Evolutionary conservation across 495 filamentous ascomycete genomes (phyloP).

Genomic region (Baudoinia panamericana): DNA sequence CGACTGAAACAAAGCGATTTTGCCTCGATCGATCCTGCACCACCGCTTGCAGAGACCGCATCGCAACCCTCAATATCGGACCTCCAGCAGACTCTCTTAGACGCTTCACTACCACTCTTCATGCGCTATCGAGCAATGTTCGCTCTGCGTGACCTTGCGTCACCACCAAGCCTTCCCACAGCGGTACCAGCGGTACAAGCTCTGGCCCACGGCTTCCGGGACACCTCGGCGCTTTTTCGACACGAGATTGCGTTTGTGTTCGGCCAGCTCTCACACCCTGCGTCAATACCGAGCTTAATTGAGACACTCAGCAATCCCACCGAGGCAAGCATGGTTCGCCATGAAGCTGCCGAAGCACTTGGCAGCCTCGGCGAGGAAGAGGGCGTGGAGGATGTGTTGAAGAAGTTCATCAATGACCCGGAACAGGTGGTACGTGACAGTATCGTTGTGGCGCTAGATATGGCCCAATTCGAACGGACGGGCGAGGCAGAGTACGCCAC

Average conservation of each 20-base stretch:
- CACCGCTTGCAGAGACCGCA: conserved; percentile 54
- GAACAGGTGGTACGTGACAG: conserved; percentile 92
- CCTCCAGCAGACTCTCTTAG: conserved; percentile 60
- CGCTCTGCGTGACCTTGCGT: conserved; percentile 80
- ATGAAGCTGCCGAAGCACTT: conserved; percentile 96
- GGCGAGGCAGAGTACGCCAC: conserved; percentile 82
- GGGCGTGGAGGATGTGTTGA: conserved; percentile 76
- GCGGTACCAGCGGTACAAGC: conserved; percentile 71
- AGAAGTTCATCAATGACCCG: conserved; percentile 71
- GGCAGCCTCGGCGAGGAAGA: conserved; percentile 88
- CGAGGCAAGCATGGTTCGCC: conserved; percentile 90
- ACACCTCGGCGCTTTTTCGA: conserved; percentile 85
- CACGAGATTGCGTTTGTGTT: conserved; percentile 99
- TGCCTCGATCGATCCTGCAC: conserved; percentile 88
- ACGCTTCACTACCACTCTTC: conserved; percentile 71
- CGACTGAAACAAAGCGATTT: conserved; percentile 76
- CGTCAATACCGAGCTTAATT: conserved; percentile 82
- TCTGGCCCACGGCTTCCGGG: conserved; percentile 72
- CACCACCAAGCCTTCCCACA: conserved; percentile 78
- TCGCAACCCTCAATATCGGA: conserved; percentile 52
- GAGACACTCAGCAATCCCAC: conserved; percentile 60
- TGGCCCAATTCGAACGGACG: conserved; percentile 93
- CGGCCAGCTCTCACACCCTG: conserved; percentile 86
- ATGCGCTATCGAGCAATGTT: conserved; percentile 97
- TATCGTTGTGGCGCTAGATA: conserved; percentile 87